Base-by-base conservation (phyloP, 441 rosid species). In the Metrosideros polymorpha region DNA sequence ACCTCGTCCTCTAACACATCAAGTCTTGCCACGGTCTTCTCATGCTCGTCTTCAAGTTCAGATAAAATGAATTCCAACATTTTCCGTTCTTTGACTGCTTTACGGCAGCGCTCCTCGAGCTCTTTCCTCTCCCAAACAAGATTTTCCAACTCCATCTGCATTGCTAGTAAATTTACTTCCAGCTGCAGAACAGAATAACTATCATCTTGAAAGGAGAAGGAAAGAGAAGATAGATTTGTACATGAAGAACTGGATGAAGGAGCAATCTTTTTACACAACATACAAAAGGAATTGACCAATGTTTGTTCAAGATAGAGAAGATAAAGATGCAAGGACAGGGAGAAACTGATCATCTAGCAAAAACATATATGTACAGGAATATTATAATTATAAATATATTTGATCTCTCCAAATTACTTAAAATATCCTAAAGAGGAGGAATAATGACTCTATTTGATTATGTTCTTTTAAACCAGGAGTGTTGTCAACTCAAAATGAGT, bases 41-140 rank as follows among this genome's bases (percentile, higher is more conserved):
- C 96, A 85, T 92, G 88, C 86, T 94, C 95, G 50, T 92, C 96
- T 88, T 95, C 98, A 84, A 94, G 94, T 88, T 96, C 97, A 83
- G 84, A 89, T 79, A 96, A 85, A 88, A 93, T 87, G 9, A 89
- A 88, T 85, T 93, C 96, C 92, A 96, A 88, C 88, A 90, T 83
- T 89, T 88, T 88, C 85, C 90, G 86, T 54, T 94, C 96, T 91
- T 91, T 92, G 52, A 90, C 84, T 12, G 93, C 94, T 87, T 85
- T 86, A 18, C 89, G 92, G 29, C 93, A 93, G 87, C 82, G 93
- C 55, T 90, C 93, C 51, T 91, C 93, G 39, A 94, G 92, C 88
- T 92, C 94, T 85, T 93, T 91, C 88, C 91, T 92, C 27, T 93
- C 91, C 93, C 93, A 89, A 63, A 90, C 84, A 76, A 94, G 93